A percentile compares a stretch with the other conserved stretches of the same genome.
phyloP scores from a whole-genome alignment of 768 basidiomycete genomes.

The Kwoniella bestiolae region DNA sequence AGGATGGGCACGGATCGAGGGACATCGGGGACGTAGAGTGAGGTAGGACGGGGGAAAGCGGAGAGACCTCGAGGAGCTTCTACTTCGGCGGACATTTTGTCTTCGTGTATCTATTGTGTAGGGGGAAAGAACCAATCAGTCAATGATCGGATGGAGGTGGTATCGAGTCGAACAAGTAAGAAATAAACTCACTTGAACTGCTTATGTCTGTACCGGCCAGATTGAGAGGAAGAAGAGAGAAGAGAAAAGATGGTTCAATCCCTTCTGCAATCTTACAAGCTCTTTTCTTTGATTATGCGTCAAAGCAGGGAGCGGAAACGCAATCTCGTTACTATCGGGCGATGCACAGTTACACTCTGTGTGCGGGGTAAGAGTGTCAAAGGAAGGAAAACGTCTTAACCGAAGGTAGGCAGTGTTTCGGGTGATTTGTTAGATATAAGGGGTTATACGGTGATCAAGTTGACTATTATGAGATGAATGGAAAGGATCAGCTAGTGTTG shows the following conservation, averaged over 20 bases:
- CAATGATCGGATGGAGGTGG: not conserved
- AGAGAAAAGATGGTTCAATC: not conserved
- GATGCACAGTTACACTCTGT: conserved; percentile 8
- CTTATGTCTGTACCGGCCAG: not conserved
- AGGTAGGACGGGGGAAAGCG: conserved; percentile 40
- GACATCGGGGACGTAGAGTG: conserved; percentile 30
- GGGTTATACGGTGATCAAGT: conserved; percentile 10
- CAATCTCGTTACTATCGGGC: conserved; percentile 2
- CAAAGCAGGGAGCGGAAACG: conserved; percentile 3
- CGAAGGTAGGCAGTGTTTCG: not conserved
- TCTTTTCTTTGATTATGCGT: conserved; percentile 8
- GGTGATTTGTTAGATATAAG: not conserved
- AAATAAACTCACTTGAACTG: not conserved
- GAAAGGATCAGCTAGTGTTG: not conserved
- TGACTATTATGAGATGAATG: conserved; percentile 1
- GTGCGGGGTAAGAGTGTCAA: conserved; percentile 9
- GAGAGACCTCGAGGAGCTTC: conserved; percentile 18
- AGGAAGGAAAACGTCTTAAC: not conserved
- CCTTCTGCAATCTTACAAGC: not conserved
- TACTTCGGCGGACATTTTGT: conserved; percentile 21
- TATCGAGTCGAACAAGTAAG: no score
- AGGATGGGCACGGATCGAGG: conserved; percentile 30
- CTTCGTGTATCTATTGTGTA: not conserved
- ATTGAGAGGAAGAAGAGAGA: not conserved
- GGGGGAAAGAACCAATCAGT: not conserved